Percentiles rank a stretch among this genome's conserved stretches.
These are phyloP conservation scores for Aspergillus sp. DNA, from an alignment of 2,329 filamentous ascomycete species.

Conservation along the genomic window DNA sequence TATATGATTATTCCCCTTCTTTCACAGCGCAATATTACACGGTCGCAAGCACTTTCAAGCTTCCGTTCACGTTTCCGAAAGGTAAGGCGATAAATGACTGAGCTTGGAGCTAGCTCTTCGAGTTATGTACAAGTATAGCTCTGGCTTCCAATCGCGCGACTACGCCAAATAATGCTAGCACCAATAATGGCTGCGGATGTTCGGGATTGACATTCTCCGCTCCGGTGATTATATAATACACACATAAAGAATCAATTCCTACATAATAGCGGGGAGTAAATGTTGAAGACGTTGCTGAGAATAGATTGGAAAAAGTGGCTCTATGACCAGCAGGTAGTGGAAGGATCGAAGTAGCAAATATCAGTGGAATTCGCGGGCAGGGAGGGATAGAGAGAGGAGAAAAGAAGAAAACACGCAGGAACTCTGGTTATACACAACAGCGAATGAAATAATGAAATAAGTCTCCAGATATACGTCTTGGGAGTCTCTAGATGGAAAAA, in stretches of 20 bases:
- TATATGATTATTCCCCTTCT: constrained; percentile 14
- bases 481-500: constrained; percentile 13
- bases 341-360: constrained; percentile 5
- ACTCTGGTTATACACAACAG: constrained; percentile 12
- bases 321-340: no score
- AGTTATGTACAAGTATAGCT: neutral
- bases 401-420: constrained; percentile 4
- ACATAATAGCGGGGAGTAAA: no score
- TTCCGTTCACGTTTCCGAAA: no score
- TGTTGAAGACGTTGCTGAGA: no score
- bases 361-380: constrained; percentile 3
- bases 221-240: constrained; percentile 6
- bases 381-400: neutral
- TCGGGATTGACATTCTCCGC: constrained; percentile 13
- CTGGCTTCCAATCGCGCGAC: constrained; percentile 2
- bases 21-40: neutral
- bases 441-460: constrained; percentile 1
- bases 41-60: neutral
- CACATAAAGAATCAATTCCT: constrained; percentile 2
- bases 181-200: constrained; percentile 3
- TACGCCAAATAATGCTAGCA: constrained; percentile 9
- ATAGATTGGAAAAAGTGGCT: no score
- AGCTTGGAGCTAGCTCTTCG: constrained; percentile 2
- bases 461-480: constrained; percentile 4
- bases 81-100: neutral